Base-by-base conservation (phyloP, 331 rosid species). In the Acacia pycnantha region DNA sequence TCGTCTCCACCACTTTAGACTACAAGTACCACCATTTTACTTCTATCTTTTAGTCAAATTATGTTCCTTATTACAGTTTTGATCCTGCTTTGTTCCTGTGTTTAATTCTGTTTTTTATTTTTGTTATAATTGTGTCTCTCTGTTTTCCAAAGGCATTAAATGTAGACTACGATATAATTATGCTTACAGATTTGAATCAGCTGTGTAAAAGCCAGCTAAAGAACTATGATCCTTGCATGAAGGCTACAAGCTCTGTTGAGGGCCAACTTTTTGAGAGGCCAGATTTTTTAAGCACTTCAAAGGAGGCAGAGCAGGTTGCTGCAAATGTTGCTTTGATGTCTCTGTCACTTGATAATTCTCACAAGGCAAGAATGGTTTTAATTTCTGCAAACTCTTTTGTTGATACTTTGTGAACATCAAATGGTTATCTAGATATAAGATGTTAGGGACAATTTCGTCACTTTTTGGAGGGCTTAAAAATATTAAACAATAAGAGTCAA, bases 251-350 rank as follows among this genome's bases (percentile, higher is more conserved):
- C 37, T 68, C 44, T 5, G 76, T 79, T 70, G 79, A 50, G 56
- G 83, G 41, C 11, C 64, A 71, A 75, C 66, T 77, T 66, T 44
- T 53, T 46, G 84, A 82, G 21, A 79, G 70, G 27, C 70, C 84
- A 29, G 46, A 56, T 54, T 54, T 72, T 76, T 83, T 65, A 76
- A 70, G 64, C 48, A 47, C 79, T 7, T 24, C 26, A 64, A 50
- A 58, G 80, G 85, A 80, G 79, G 86, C 79, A 50, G 77, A 80
- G 54, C 77, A 79, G 16, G 85, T 65, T 82, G 85, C 82, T 67
- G 84, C 71, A 26, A 79, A 84, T 76, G 58, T 67, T 53, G 77
- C 69, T 47, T 83, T 77, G 78, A 48, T 73, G 75, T 40, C 87
- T 22, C 64, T 73, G 76, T 68, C 87, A 67, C 22, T 19, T 44